These are phyloP conservation scores for Asterochloris sp. DNA, from an alignment of 139 green algal genomes.

Conservation along the genomic window DNA sequence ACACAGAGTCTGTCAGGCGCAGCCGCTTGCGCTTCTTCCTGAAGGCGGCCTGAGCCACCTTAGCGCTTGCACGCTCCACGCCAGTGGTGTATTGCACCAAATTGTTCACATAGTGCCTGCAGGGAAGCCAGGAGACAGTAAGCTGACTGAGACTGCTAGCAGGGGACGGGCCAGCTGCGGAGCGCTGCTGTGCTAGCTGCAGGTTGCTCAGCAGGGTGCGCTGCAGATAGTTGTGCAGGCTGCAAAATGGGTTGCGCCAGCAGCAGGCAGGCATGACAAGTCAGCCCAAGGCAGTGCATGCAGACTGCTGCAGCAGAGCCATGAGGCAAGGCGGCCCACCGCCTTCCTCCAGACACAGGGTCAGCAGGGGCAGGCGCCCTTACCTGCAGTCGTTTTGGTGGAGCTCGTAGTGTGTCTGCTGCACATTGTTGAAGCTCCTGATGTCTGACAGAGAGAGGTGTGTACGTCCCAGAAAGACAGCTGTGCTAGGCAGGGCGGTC, in stretches of 20 bases:
- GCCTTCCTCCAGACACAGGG: too few relatives aligned
- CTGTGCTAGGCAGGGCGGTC: neutral
- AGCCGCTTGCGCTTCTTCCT: neutral
- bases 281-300: too few relatives aligned
- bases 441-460: slow-evolving; percentile 22
- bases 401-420: slow-evolving; percentile 18
- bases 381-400: slow-evolving; percentile 30
- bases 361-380: too few relatives aligned
- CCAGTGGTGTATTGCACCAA: slow-evolving; percentile 21
- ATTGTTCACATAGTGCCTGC: slow-evolving; percentile 29
- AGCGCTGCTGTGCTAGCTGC: too few relatives aligned
- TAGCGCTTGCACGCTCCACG: neutral
- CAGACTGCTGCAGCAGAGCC: too few relatives aligned
- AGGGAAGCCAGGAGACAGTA: neutral
- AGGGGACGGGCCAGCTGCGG: too few relatives aligned
- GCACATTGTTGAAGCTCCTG: slow-evolving; percentile 21
- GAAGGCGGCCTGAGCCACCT: slow-evolving; percentile 1
- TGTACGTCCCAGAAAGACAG: slow-evolving; percentile 20
- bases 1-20: slow-evolving; percentile 13
- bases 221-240: too few relatives aligned
- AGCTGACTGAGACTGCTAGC: too few relatives aligned
- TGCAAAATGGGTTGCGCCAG: too few relatives aligned
- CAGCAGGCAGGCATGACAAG: too few relatives aligned
- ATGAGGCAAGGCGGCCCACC: too few relatives aligned
- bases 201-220: too few relatives aligned